phyloP scores from a whole-genome alignment of 1,284 basidiomycete species.

The Xanthoconium separans region DNA sequence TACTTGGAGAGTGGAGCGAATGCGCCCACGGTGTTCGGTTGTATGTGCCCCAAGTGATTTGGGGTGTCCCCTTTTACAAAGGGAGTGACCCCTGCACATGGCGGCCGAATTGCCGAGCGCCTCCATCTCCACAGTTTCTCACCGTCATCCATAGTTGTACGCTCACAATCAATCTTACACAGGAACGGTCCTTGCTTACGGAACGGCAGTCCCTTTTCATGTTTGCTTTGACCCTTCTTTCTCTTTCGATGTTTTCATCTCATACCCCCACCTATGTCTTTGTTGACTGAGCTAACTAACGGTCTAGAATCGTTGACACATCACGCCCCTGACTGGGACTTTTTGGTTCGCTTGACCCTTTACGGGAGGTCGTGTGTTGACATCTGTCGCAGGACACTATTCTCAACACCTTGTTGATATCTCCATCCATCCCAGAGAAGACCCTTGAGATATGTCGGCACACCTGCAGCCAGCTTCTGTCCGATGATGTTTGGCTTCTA shows the following conservation, averaged over 20 bases:
- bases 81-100: slow-evolving; percentile 9
- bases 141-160: slow-evolving; percentile 29
- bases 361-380: slow-evolving; percentile 13
- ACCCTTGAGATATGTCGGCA: slow-evolving; percentile 31
- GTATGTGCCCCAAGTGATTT: slow-evolving; percentile 25
- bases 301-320: slow-evolving; percentile 24
- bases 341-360: slow-evolving; percentile 24
- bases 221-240: slow-evolving; percentile 21
- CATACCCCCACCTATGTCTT: slow-evolving; percentile 22
- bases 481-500: slow-evolving; percentile 26
- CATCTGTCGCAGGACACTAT: slow-evolving; percentile 22
- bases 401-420: slow-evolving; percentile 26
- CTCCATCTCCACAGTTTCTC: slow-evolving; percentile 37
- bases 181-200: slow-evolving; percentile 35
- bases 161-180: slow-evolving; percentile 34
- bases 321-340: slow-evolving; percentile 34
- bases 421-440: slow-evolving; percentile 30
- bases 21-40: slow-evolving; percentile 24
- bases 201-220: slow-evolving; percentile 26
- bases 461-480: slow-evolving; percentile 34
- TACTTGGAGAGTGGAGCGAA: slow-evolving; percentile 23
- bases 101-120: slow-evolving; percentile 35
- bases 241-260: slow-evolving; percentile 22
- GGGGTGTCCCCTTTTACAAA: slow-evolving; percentile 26
- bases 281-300: slow-evolving; percentile 29